Base-by-base conservation (phyloP, 2,329 filamentous ascomycete species). In the Dothidotthia symphoricarpi region DNA sequence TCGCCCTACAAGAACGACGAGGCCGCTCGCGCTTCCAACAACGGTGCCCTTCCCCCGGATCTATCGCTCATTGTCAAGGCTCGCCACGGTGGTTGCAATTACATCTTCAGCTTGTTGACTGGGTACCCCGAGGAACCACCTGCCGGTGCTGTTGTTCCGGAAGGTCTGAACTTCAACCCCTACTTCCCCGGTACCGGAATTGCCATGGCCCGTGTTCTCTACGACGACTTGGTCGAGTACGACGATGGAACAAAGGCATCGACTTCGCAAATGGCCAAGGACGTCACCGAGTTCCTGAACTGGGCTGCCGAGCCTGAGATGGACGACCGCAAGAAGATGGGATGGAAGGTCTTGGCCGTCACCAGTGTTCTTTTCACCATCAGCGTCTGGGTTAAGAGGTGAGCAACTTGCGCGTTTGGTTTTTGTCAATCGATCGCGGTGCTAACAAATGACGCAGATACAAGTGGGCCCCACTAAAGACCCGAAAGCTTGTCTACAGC, bases 241-340 rank as follows among this genome's bases (percentile, higher is more conserved):
- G 93, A 98, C 70, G 93, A 98, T 57, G 89, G 81, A 49, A 98
- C 93, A 28, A 87, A 89, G 35, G 93, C 93, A 33, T 88, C 91
- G 47, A 89, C 89, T 54, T 96, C 91, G 49, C 93, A 98, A 76
- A 98, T 98, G 93, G 93, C 93, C 71, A 98, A 98, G 84, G 93
- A 98, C 61, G 93, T 98, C 45, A 83, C 86, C 45, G 93, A 98
- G 75, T 98, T 98, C 78, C 80, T 98, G 67, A 97, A 98, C 84
- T 98, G 93, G 93, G 80, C 93, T 37, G 90, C 93, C 41, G 93
- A 98, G 77, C 93, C 93, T 32, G 93, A 98, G 79, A 95, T 96
- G 89, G 93, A 98, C 67, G 85, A 96, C 69, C 86, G 93, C 68
- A 98, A 98, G 86, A 93, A 89, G 78, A 98, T 97, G 93, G 93